Evolutionary conservation across 2,329 filamentous ascomycete species (phyloP).

Genomic region (Plenodomus tracheiphilus): DNA sequence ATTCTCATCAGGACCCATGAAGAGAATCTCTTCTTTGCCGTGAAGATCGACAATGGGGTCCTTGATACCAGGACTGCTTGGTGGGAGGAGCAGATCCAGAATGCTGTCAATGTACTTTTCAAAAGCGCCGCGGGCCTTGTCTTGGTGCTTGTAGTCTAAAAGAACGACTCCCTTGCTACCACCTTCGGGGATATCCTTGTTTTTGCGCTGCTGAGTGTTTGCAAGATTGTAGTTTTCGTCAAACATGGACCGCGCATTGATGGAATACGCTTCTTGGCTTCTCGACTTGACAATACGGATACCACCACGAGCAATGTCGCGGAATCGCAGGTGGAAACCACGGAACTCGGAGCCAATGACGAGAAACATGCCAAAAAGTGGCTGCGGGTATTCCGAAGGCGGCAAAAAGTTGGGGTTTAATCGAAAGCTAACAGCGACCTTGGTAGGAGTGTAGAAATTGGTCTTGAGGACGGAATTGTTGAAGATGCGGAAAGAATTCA

Average conservation of each 20-base stretch:
- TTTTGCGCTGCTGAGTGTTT: conserved; percentile 98
- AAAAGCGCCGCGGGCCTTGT: conserved; percentile 88
- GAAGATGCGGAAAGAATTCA: conserved; percentile 95
- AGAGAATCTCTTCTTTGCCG: conserved; percentile 93
- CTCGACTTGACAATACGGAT: conserved; percentile 99
- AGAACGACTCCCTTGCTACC: conserved; percentile 98
- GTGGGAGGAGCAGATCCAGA: conserved; percentile 87
- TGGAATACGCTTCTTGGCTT: conserved; percentile 92
- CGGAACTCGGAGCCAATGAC: conserved; percentile 96
- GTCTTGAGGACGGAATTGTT: conserved; percentile 94
- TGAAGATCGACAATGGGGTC: conserved; percentile 96
- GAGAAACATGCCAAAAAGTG: conserved; percentile 96
- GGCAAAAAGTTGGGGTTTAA: conserved; percentile 88
- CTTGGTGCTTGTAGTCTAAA: conserved; percentile 90
- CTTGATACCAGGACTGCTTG: conserved; percentile 94
- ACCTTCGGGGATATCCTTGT: conserved; percentile 98
- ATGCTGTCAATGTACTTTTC: conserved; percentile 99
- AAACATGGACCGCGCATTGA: conserved; percentile 94
- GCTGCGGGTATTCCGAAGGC: conserved; percentile 87
- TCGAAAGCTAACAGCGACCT: conserved; percentile 96
- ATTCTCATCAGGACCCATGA: conserved; percentile 99
- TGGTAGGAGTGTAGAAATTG: conserved; percentile 96
- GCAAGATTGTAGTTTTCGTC: conserved; percentile 99
- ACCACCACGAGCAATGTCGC: conserved; percentile 93
- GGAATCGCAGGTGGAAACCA: conserved; percentile 96